Evolutionary conservation across 192 early-diverging fungal species (phyloP).

Genomic region (Gaertneriomyces sp.): DNA sequence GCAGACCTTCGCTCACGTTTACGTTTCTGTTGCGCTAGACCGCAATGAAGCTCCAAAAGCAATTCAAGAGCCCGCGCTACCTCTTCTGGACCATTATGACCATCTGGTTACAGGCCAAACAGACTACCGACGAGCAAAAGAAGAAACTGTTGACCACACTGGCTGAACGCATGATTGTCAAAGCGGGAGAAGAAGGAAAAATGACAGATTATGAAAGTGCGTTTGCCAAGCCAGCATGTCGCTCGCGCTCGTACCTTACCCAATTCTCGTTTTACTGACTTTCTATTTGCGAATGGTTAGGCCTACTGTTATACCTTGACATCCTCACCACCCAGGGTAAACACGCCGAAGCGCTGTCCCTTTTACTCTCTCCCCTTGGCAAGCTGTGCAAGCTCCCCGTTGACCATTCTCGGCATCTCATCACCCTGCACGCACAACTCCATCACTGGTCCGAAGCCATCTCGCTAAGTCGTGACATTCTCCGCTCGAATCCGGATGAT

Average conservation of each 20-base stretch:
- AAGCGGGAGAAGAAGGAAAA: conserved; percentile 64
- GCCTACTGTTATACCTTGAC: conserved; percentile 71
- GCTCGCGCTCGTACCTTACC: no score
- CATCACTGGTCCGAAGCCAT: no score
- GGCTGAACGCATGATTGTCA: conserved; percentile 80
- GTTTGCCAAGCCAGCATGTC: background rate
- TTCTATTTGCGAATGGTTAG: conserved; percentile 26
- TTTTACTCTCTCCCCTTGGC: conserved; percentile 58
- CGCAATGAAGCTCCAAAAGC: conserved; percentile 76
- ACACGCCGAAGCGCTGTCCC: conserved; percentile 57
- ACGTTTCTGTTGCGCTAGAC: conserved; percentile 37
- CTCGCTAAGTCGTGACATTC: no score
- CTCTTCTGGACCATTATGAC: conserved; percentile 85
- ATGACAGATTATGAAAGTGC: conserved; percentile 64
- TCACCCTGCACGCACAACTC: no score
- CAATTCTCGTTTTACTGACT: no score
- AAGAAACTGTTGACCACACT: conserved; percentile 37
- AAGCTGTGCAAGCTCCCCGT: conserved; percentile 40
- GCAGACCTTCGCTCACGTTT: background rate
- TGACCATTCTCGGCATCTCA: no score
- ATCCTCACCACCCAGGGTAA: conserved; percentile 71
- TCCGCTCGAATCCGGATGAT: no score
- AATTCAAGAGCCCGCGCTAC: conserved; percentile 73
- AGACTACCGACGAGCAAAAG: conserved; percentile 7
- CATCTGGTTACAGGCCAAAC: conserved; percentile 65